Evolutionary conservation across 2,329 filamentous ascomycete genomes (phyloP), one percentile per base, ranked within the genome.

Genomic region (Teratosphaeria viscida): DNA sequence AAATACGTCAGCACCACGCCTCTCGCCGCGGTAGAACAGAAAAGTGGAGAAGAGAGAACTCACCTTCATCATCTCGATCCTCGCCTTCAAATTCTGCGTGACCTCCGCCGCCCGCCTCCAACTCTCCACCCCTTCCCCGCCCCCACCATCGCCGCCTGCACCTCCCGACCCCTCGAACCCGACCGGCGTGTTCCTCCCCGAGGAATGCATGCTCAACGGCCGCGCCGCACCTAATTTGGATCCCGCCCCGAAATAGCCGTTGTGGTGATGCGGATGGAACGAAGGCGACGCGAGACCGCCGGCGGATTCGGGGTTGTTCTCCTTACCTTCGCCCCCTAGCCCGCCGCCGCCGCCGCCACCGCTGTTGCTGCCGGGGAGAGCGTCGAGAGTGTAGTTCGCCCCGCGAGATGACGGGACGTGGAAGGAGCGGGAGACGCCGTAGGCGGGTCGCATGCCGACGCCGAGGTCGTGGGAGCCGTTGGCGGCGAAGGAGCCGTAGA

Each of bases 1-100:
- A 29, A 23, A 19, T 26, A 53, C 7, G 47, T 52, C 49, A 55
- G 34, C 52, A 11, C 14, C 16, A 58, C 55, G 12, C 26, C n/a
- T 35, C 23, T 23, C 23, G 23, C 23, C 23, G 23, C 1, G 2
- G 23, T 23, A 49, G 11, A 43, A 26, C 14, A 60, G 10, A 14
- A 10, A 53, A 8, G 39, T 29, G 19, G 55, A 19, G 32, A 29
- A 16, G 8, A 57, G 49, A 39, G 8, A 61, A 71, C 78, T 64
- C 68, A 82, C 84, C 82, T 97, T 99, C 94, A 99, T 99, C 80
- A 94, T 89, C 79, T 97, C 94, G 74, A 99, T 99, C 72, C 94
- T 85, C 57, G 92, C 91, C 79, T 97, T 99, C 70, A 99, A 75
- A 73, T 96, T 94, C 75, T 92, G 96, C 58, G 94, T 99, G 60